A percentile compares a stretch with the other conserved stretches of the same genome.
Conservation (phyloP, 257 asterid species). For the Cruciata laevipes region DNA sequence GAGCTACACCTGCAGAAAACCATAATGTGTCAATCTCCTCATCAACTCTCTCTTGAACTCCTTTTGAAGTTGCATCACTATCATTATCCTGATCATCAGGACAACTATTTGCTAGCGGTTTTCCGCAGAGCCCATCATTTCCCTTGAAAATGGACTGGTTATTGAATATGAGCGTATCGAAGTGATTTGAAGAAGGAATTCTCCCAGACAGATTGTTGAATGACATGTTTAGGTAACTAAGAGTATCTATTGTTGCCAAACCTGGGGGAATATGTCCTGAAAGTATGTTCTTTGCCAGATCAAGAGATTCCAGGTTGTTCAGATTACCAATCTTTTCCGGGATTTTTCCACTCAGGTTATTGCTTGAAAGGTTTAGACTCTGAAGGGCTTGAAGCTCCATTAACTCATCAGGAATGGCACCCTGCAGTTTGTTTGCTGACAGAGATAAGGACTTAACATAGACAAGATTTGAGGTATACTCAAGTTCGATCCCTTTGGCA, state of each 20-base stretch:
- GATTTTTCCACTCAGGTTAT: not conserved
- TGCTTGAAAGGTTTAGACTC: not conserved
- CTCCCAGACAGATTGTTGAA: constrained; percentile 1
- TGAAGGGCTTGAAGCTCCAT: not conserved
- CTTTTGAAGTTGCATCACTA: not conserved
- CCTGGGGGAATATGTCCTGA: not conserved
- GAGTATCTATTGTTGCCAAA: not conserved
- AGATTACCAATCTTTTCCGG: not conserved
- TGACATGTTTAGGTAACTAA: not conserved
- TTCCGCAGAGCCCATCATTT: not conserved
- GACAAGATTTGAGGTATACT: not conserved
- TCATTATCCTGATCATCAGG: not conserved
- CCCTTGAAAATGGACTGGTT: not conserved
- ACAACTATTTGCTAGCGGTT: not conserved
- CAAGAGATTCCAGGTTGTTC: not conserved
- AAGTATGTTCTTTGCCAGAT: not conserved
- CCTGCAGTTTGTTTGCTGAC: not conserved
- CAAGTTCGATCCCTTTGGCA: not conserved
- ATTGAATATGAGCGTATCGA: not conserved
- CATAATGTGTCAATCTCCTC: not conserved
- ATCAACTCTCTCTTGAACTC: not conserved
- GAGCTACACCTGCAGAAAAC: constrained; percentile 1
- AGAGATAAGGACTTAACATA: not conserved
- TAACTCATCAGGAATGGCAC: not conserved
- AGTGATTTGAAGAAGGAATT: not conserved